These are phyloP conservation scores for Aureobasidium melanogenum DNA, from an alignment of 2,329 filamentous ascomycete species.

Conservation along the genomic window DNA sequence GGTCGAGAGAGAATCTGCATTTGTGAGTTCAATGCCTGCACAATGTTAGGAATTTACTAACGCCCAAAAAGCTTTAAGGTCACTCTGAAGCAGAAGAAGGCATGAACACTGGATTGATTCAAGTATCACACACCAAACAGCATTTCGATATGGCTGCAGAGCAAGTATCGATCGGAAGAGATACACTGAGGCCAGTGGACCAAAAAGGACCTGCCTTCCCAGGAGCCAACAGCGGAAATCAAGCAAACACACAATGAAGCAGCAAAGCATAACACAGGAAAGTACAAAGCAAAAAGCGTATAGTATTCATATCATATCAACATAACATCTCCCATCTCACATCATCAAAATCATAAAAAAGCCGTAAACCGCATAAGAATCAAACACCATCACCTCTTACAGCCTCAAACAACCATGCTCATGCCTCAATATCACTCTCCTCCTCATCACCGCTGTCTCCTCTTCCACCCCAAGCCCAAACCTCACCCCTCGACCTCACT, in stretches of 20 bases:
- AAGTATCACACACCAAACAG: neutral
- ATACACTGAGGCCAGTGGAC: neutral
- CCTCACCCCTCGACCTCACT: neutral
- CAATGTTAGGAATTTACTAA: neutral
- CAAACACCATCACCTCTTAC: too few species aligned
- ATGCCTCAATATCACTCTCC: too few species aligned
- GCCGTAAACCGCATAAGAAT: neutral
- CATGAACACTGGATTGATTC: neutral
- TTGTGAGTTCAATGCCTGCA: slow-evolving; percentile 30
- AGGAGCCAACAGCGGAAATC: neutral
- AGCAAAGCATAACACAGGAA: neutral
- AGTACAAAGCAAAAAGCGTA: neutral
- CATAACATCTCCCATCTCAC: neutral
- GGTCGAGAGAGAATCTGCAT: slow-evolving; percentile 40
- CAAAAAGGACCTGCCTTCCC: neutral
- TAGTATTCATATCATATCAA: neutral
- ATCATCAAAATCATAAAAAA: neutral
- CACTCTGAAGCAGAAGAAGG: slow-evolving; percentile 3
- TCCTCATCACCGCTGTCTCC: neutral
- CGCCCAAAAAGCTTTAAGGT: neutral
- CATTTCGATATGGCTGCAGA: neutral
- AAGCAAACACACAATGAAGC: neutral
- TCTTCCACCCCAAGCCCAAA: neutral
- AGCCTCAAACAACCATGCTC: too few species aligned
- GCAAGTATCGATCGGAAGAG: too few species aligned